phyloP scores from a whole-genome alignment of 148 eudicot species.

The Rhododendron kiyosumense region DNA sequence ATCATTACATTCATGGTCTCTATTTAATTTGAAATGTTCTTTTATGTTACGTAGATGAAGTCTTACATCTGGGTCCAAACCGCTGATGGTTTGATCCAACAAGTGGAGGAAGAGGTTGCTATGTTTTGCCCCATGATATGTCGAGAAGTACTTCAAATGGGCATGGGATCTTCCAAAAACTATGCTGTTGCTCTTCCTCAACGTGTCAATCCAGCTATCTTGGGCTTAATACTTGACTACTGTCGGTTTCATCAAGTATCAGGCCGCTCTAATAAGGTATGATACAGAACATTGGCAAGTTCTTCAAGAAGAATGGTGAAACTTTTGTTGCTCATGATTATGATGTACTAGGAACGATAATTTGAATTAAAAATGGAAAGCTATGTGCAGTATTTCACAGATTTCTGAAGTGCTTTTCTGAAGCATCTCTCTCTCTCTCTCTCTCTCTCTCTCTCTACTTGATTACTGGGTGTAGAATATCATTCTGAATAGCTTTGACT shows the following conservation, averaged over 20 bases:
- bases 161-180: conserved; percentile 70
- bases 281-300: not conserved
- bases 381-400: not conserved
- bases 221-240: conserved; percentile 67
- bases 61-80: conserved; percentile 88
- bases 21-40: not conserved
- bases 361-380: not conserved
- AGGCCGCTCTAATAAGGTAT: conserved; percentile 81
- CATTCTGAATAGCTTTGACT: not conserved
- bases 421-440: not conserved
- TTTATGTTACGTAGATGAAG: conserved; percentile 45
- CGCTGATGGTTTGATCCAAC: conserved; percentile 70
- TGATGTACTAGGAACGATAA: not conserved
- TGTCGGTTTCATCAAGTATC: conserved; percentile 77
- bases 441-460: not conserved
- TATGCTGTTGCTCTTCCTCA: conserved; percentile 78
- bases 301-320: not conserved
- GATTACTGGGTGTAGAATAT: not conserved
- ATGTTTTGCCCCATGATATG: conserved; percentile 78
- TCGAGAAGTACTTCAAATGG: conserved; percentile 69
- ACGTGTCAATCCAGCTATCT: conserved; percentile 56
- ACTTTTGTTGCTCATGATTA: not conserved
- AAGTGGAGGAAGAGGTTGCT: conserved; percentile 91
- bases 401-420: not conserved
- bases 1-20: not conserved